Evolutionary conservation across 2,329 filamentous ascomycete genomes (phyloP), one percentile per base, ranked within the genome.

Genomic region (Colletotrichum euphorbiae): DNA sequence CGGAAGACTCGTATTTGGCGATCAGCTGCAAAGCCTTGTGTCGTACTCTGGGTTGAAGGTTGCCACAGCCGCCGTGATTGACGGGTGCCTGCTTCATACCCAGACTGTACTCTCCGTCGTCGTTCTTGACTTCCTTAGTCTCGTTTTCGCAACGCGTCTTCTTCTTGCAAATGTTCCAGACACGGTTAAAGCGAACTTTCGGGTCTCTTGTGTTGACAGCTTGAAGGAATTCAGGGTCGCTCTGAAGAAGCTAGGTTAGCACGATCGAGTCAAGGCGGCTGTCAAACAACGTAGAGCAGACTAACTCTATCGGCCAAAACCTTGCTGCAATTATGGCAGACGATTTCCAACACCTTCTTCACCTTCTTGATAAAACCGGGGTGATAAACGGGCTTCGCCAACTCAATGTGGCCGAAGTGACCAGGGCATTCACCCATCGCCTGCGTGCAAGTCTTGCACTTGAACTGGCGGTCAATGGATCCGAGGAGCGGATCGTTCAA

Each of bases 281-380:
- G 80, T 83, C 81, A 78, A 77, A 79, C 84, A 85, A 85, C 84
- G 85, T 64, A 77, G 77, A 78, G 75, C 71, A 86, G 85, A 97
- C 95, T 93, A 91, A 98, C 95, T 91, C 93, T 93, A 88, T 98
- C 94, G 83, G 94, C 91, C 86, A 97, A 89, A 78, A 98, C 93
- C 86, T 96, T 97, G 83, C 94, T 95, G 87, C 97, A 99, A 81
- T 97, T 98, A 84, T 97, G 94, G 87, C 97, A 99, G 80, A 99
- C 94, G 74, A 94, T 96, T 87, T 99, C 97, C 80, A 99, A 86
- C 75, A 99, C 89, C 86, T 98, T 99, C 87, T 99, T 99, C 82
- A 97, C 94, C 85, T 98, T 98, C 80, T 93, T 97, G 83, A 99
- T 92, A 82, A 98, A 99, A 76, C 96, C 96, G 84, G 86, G 83